Evolutionary conservation across 257 asterid species (phyloP).

Genomic region (Solanum ossicruentum): DNA sequence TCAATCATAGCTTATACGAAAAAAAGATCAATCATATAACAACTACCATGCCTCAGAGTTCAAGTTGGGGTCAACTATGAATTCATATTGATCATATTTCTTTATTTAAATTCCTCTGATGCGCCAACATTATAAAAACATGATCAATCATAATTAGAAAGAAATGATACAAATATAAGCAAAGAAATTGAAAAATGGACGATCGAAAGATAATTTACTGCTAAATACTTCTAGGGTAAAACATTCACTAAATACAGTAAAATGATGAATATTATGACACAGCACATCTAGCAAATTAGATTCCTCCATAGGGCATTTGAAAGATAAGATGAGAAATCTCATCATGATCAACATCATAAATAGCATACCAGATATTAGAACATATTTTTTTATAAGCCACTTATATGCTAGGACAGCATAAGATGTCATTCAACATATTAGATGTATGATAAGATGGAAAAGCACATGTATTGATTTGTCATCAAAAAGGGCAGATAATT

Average conservation of each 20-base stretch:
- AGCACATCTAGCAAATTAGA: not conserved
- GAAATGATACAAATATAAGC: not conserved
- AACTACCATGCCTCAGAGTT: not conserved
- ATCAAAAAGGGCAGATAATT: not conserved
- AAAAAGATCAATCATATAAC: not conserved
- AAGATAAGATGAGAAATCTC: not conserved
- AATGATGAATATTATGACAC: no score
- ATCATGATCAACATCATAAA: not conserved
- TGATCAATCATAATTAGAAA: not conserved
- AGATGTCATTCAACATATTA: not conserved
- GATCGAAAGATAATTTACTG: not conserved
- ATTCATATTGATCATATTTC: not conserved
- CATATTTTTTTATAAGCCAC: not conserved
- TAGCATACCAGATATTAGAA: not conserved
- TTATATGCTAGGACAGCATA: not conserved
- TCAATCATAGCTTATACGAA: not conserved
- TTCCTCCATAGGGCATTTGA: not conserved
- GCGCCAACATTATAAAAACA: not conserved
- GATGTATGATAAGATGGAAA: not conserved
- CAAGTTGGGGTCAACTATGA: not conserved
- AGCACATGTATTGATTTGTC: not conserved
- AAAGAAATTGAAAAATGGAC: not conserved
- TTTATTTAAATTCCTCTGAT: not conserved
- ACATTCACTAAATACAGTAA: no score
- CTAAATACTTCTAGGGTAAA: no score